phyloP scores from a whole-genome alignment of 164 flowering plant genomes.

The Vitis riparia region DNA sequence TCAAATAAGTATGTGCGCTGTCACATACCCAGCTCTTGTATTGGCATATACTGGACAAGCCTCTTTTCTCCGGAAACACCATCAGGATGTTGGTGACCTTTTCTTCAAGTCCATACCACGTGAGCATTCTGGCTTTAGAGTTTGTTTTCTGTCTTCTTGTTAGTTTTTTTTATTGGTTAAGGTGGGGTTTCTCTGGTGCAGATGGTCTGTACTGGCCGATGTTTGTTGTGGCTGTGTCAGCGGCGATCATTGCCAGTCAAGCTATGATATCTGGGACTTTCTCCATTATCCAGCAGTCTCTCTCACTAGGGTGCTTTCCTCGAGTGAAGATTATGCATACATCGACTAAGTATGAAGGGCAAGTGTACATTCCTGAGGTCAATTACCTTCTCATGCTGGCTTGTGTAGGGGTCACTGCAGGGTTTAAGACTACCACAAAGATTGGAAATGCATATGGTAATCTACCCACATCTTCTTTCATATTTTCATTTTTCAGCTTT shows the following conservation, averaged over 20 bases:
- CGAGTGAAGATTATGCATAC: constrained; percentile 32
- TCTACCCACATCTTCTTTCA: too few species aligned
- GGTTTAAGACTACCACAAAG: constrained; percentile 19
- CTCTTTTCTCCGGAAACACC: constrained; percentile 45
- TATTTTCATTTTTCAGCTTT: too few species aligned
- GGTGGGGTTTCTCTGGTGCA: background rate
- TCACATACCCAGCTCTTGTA: constrained; percentile 19
- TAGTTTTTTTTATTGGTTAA: background rate
- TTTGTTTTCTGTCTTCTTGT: too few species aligned
- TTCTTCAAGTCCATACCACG: constrained; percentile 46
- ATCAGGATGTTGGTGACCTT: constrained; percentile 24
- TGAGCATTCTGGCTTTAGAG: background rate
- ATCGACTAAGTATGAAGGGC: constrained; percentile 27
- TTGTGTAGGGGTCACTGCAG: constrained; percentile 26
- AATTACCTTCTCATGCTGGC: constrained; percentile 36
- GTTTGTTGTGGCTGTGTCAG: constrained; percentile 29
- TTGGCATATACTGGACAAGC: constrained; percentile 26
- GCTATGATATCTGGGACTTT: constrained; percentile 30
- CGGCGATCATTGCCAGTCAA: constrained; percentile 31
- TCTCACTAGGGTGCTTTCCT: constrained; percentile 29
- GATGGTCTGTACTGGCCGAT: constrained; percentile 27
- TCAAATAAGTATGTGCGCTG: constrained; percentile 20
- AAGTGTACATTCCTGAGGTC: constrained; percentile 34
- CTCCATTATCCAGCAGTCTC: constrained; percentile 32
- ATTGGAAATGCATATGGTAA: constrained; percentile 41